Base-by-base conservation (phyloP, 2,329 filamentous ascomycete species). In the Parascedosporium putredinis region DNA sequence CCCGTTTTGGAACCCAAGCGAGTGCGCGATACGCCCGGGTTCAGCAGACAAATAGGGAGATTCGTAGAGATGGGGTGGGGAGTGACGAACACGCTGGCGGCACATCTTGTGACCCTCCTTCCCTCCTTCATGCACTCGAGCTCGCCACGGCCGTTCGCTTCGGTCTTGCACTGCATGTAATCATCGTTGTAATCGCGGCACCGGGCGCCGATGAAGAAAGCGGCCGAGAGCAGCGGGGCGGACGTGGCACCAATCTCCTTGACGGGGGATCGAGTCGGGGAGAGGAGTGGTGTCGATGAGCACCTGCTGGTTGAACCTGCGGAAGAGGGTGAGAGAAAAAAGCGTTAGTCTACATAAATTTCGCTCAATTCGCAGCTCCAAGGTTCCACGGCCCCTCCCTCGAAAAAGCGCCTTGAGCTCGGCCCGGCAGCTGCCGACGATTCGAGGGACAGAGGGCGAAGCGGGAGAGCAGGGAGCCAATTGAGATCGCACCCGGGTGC, bases 91-190 rank as follows among this genome's bases (percentile, higher is more conserved):
- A 98, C 93, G 70, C 88, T 95, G 59, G 86, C 84, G 52, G 93
- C 93, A 75, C 93, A 98, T 72, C 93, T 81, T 59, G 93, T 98
- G 54, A 98, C 93, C 69, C 93, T 87, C 67, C 93, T 81, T 51
- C 93, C 93, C 74, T 98, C 93, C 76, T 88, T 91, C 78, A 98
- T 73, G 72, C 93, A 98, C 59, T 95, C 88, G 55, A 94, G 69
- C 75, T 98, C 93, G 67, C 89, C 93, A 69, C 80, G 82, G 61
- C 93, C 93, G 55, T 87, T 84, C 61, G 88, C 83, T 72, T 96
- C 89, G 59, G 81, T 87, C 84, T 98, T 98, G 85, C 93, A 98
- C 75, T 95, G 87, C 91, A 98, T 98, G 73, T 86, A 98, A 72
- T 98, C 93, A 75, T 98, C 93, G 71, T 97, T 97, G 78, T 90